Evolutionary conservation across 2,329 filamentous ascomycete species (phyloP).

Genomic region (Dendryphion nanum): DNA sequence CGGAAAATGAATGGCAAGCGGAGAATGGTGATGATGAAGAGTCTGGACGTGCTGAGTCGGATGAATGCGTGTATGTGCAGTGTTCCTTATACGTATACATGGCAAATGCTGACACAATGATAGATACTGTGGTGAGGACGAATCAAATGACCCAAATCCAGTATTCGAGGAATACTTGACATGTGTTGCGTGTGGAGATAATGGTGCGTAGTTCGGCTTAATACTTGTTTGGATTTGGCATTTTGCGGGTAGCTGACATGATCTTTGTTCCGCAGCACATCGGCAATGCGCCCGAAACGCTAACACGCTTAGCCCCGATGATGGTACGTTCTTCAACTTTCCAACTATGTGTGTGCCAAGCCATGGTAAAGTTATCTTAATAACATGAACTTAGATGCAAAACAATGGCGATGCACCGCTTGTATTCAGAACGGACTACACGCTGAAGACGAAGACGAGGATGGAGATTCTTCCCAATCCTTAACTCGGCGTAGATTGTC

Average conservation of each 20-base stretch:
- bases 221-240: background rate
- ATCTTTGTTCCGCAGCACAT: slow-evolving; percentile 67
- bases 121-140: slow-evolving; percentile 80
- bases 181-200: slow-evolving; percentile 76
- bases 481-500: slow-evolving; percentile 52
- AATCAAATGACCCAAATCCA: slow-evolving; percentile 77
- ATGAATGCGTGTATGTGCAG: slow-evolving; percentile 62
- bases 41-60: slow-evolving; percentile 51
- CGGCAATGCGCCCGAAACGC: slow-evolving; percentile 81
- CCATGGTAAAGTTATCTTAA: background rate
- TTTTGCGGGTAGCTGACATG: slow-evolving; percentile 45
- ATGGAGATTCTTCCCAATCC: slow-evolving; percentile 42
- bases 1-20: slow-evolving; percentile 54
- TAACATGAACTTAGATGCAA: slow-evolving; percentile 47
- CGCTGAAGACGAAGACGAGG: slow-evolving; percentile 19
- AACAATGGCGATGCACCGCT: slow-evolving; percentile 61
- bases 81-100: too few species aligned
- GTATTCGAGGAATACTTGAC: slow-evolving; percentile 77
- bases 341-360: slow-evolving; percentile 6
- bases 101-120: slow-evolving; percentile 7
- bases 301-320: slow-evolving; percentile 59
- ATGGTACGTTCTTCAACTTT: slow-evolving; percentile 54
- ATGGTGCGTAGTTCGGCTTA: slow-evolving; percentile 60
- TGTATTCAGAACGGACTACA: slow-evolving; percentile 52
- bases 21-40: slow-evolving; percentile 57